phyloP scores from a whole-genome alignment of 2,329 filamentous ascomycete species.

The Coniochaeta sp. region DNA sequence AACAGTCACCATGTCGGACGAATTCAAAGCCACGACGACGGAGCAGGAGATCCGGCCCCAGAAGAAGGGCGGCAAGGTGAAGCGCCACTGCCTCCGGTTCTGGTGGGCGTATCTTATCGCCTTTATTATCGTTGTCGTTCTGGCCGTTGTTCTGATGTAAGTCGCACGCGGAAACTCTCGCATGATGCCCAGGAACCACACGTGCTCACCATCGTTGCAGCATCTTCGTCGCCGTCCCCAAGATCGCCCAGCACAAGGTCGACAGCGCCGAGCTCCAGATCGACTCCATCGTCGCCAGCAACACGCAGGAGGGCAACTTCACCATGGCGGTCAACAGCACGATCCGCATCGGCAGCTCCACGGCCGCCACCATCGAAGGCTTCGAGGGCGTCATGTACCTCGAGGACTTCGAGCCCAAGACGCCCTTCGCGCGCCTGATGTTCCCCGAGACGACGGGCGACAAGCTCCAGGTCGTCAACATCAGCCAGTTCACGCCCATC shows the following conservation, averaged over 20 bases:
- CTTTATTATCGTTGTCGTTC: conserved; percentile 39
- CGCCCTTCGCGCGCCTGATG: conserved; percentile 40
- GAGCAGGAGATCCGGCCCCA: conserved; percentile 24
- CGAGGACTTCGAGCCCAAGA: conserved; percentile 37
- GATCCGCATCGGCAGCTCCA: conserved; percentile 42
- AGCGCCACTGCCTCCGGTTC: conserved; percentile 43
- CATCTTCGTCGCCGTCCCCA: conserved; percentile 49
- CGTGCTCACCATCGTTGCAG: conserved; percentile 25
- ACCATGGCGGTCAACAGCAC: conserved; percentile 49
- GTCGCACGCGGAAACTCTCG: conserved; percentile 19
- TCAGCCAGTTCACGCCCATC: conserved; percentile 42
- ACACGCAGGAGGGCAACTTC: conserved; percentile 37
- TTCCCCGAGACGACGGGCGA: conserved; percentile 46
- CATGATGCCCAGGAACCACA: neutral
- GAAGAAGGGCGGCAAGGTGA: conserved; percentile 7
- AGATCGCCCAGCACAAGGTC: conserved; percentile 49
- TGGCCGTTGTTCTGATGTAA: conserved; percentile 55
- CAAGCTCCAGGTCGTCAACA: conserved; percentile 42
- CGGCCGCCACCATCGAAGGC: conserved; percentile 42
- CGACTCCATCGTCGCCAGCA: conserved; percentile 41
- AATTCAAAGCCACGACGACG: conserved; percentile 18
- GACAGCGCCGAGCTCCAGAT: conserved; percentile 45
- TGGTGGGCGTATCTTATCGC: conserved; percentile 56
- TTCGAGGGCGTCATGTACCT: conserved; percentile 51
- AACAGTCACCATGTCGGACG: conserved; percentile 10